Conservation (phyloP, 2,329 filamentous ascomycete genomes). For the Ceratocystis alfenasii region DNA sequence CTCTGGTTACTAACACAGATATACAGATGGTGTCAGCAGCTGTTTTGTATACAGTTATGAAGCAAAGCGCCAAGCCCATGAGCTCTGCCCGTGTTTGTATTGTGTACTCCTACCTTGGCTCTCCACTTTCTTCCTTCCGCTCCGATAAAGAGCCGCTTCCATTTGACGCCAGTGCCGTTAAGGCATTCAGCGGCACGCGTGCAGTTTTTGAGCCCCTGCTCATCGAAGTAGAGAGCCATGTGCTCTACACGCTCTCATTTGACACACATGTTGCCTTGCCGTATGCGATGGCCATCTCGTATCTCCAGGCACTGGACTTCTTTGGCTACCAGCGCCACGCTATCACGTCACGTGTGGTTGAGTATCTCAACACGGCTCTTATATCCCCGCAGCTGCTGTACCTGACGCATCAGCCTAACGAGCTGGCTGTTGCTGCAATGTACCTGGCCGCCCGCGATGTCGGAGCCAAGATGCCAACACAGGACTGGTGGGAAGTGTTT, state of each 20-base stretch:
- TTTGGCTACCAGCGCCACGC: conserved; percentile 27
- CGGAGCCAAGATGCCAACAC: conserved; percentile 65
- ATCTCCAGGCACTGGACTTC: conserved; percentile 77
- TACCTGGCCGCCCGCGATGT: conserved; percentile 77
- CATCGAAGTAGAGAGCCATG: conserved; percentile 61
- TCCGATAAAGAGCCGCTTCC: conserved; percentile 25
- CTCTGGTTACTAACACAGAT: neutral
- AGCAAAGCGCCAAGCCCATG: conserved; percentile 11
- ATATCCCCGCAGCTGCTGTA: conserved; percentile 82
- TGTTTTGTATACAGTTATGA: conserved; percentile 19
- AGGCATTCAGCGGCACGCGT: conserved; percentile 63
- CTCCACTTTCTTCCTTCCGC: conserved; percentile 42
- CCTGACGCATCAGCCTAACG: conserved; percentile 79
- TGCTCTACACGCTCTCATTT: conserved; percentile 67
- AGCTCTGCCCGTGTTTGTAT: conserved; percentile 39
- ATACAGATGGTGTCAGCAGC: conserved; percentile 18
- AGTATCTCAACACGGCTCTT: conserved; percentile 75
- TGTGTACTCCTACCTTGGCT: conserved; percentile 70
- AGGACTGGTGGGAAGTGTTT: conserved; percentile 96
- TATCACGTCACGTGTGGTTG: conserved; percentile 44
- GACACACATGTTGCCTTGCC: conserved; percentile 76
- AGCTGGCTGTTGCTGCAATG: conserved; percentile 74
- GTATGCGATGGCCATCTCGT: conserved; percentile 77
- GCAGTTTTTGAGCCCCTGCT: conserved; percentile 51
- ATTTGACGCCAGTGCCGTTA: conserved; percentile 45